phyloP scores from a whole-genome alignment of 371 early-diverging fungal genomes.

The Dinochytrium kinnereticum region DNA sequence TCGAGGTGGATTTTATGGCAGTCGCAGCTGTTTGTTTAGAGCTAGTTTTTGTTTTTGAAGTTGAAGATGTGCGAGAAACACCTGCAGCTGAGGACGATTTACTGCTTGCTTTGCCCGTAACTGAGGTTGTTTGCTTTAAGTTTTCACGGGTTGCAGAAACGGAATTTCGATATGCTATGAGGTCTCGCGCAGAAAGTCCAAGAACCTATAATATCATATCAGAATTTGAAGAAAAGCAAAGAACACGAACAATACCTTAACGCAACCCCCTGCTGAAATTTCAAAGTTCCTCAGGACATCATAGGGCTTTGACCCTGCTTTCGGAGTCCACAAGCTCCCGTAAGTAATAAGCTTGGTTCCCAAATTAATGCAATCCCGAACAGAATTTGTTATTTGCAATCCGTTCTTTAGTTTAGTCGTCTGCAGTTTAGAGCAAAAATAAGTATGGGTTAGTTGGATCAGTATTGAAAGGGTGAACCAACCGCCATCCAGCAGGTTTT shows the following conservation, averaged over 20 bases:
- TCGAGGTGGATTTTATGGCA: neutral
- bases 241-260: too few relatives aligned
- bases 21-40: neutral
- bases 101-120: neutral
- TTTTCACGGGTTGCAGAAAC: too few relatives aligned
- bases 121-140: neutral
- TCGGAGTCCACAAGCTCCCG: neutral
- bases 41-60: neutral
- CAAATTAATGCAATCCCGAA: neutral
- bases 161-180: too few relatives aligned
- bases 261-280: too few relatives aligned
- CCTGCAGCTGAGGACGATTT: too few relatives aligned
- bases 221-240: too few relatives aligned
- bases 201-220: too few relatives aligned
- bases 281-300: too few relatives aligned
- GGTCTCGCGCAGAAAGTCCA: too few relatives aligned
- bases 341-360: neutral
- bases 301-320: neutral
- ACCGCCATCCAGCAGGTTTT: neutral
- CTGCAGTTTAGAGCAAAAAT: too few relatives aligned
- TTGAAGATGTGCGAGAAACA: too few relatives aligned
- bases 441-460: neutral
- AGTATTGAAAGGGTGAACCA: neutral
- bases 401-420: neutral
- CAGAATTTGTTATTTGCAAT: neutral